Evolutionary conservation across 2,329 filamentous ascomycete genomes (phyloP).

Genomic region (Beauveria caledonica): DNA sequence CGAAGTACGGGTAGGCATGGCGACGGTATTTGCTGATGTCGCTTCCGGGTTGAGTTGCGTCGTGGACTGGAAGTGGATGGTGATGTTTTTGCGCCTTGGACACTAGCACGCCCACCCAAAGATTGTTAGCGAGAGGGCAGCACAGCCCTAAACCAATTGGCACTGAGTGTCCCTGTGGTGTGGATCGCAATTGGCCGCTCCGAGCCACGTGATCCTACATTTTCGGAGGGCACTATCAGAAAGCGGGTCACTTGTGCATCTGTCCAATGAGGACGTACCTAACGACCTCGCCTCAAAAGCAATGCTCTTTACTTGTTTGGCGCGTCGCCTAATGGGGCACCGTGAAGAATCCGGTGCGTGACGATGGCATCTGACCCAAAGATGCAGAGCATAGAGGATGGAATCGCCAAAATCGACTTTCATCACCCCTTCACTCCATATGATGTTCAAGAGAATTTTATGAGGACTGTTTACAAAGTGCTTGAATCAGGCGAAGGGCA

Average conservation of each 20-base stretch:
- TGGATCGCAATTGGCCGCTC: background rate
- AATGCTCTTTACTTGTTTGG: background rate
- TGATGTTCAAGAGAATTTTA: slow-evolving; percentile 79
- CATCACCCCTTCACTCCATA: slow-evolving; percentile 86
- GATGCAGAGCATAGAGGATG: slow-evolving; percentile 15
- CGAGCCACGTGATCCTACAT: slow-evolving; percentile 24
- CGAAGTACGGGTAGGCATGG: slow-evolving; percentile 66
- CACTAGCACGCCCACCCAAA: slow-evolving; percentile 22
- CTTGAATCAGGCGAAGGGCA: slow-evolving; percentile 63
- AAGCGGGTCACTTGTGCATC: background rate
- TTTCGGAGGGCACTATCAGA: background rate
- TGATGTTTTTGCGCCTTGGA: slow-evolving; percentile 31
- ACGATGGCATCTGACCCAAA: slow-evolving; percentile 16
- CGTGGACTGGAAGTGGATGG: slow-evolving; percentile 25
- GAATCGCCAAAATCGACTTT: slow-evolving; percentile 48
- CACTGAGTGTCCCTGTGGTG: slow-evolving; percentile 4
- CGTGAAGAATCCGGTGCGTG: background rate
- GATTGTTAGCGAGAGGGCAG: slow-evolving; percentile 35
- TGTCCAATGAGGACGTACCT: background rate
- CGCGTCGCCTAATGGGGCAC: background rate
- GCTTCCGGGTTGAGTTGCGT: slow-evolving; percentile 32
- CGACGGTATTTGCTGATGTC: slow-evolving; percentile 39
- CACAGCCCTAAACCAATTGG: slow-evolving; percentile 29
- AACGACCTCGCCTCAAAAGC: background rate
- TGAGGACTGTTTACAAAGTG: slow-evolving; percentile 72